Conservation (phyloP, 225 moss, liverwort and hornwort species). For the Pleurozium schreberi region DNA sequence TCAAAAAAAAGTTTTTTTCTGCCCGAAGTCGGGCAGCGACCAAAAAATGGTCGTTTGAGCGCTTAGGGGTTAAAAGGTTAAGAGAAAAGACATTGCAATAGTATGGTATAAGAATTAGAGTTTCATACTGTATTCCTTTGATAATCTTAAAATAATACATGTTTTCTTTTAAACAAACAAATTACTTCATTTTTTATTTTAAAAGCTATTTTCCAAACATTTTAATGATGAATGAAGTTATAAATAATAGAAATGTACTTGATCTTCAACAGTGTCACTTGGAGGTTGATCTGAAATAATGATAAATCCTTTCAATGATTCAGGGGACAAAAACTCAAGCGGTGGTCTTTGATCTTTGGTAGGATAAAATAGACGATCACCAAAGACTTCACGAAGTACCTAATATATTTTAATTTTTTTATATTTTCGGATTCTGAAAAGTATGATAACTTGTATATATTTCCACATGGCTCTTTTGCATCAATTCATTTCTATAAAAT, state of each 20-base stretch:
- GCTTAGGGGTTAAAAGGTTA: too few species aligned
- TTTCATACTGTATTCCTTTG: background rate
- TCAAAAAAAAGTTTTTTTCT: too few species aligned
- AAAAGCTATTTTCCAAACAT: too few species aligned
- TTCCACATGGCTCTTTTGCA: background rate
- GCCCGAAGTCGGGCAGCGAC: too few species aligned
- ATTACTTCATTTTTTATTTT: background rate
- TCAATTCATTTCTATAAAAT: background rate
- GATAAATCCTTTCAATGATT: conserved; percentile 56
- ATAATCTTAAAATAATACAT: too few species aligned
- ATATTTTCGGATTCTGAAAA: fast-evolving
- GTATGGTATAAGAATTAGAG: fast-evolving
- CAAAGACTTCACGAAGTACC: conserved; percentile 36
- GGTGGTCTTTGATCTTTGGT: conserved; percentile 43
- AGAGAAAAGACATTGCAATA: background rate
- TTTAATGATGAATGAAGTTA: background rate
- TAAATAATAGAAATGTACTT: conserved; percentile 19
- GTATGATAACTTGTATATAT: background rate
- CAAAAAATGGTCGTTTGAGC: too few species aligned
- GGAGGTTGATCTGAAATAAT: conserved; percentile 81
- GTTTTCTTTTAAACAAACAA: too few species aligned
- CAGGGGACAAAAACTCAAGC: conserved; percentile 58
- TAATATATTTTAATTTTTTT: background rate
- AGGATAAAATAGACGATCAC: conserved; percentile 48
- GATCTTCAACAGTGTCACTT: conserved; percentile 42